Evolutionary conservation across 2,329 filamentous ascomycete species (phyloP).

Genomic region (Raffaelea arxii): DNA sequence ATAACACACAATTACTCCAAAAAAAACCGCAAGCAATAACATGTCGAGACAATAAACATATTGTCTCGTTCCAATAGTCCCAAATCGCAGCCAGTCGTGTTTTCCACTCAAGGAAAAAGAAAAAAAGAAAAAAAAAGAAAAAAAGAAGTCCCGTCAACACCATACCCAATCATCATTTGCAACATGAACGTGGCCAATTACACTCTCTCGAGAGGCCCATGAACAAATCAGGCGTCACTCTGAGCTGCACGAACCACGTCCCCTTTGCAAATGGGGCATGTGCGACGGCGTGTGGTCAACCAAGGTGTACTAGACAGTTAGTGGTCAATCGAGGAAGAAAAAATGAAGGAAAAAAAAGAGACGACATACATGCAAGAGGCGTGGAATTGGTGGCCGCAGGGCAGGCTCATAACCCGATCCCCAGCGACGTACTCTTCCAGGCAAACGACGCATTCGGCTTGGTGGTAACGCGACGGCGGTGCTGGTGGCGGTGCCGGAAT

Average conservation of each 20-base stretch:
- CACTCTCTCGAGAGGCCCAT: background rate
- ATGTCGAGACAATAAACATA: background rate
- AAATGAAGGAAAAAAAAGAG: background rate
- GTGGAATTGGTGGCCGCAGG: constrained; percentile 97
- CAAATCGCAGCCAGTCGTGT: background rate
- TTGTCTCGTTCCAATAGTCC: too few relatives aligned
- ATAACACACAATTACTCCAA: constrained; percentile 1
- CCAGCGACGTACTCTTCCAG: constrained; percentile 94
- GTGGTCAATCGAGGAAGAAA: background rate
- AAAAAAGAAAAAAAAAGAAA: background rate
- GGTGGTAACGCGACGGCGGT: constrained; percentile 27
- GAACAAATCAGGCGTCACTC: constrained; percentile 4
- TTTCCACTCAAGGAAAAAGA: background rate
- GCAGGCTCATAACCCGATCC: constrained; percentile 89
- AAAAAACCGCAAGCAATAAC: background rate
- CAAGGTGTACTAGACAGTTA: constrained; percentile 68
- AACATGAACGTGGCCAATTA: background rate
- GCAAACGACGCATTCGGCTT: constrained; percentile 90
- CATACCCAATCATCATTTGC: background rate
- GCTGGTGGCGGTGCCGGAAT: constrained; percentile 29
- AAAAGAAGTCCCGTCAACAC: background rate
- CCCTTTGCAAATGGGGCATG: constrained; percentile 98
- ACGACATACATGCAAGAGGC: constrained; percentile 93
- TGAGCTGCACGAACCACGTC: constrained; percentile 63
- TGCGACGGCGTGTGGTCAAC: constrained; percentile 88